Percentiles rank a stretch among this genome's conserved stretches.
These are phyloP conservation scores for Cystofilobasidium macerans DNA, from an alignment of 768 basidiomycete genomes.

Conservation along the genomic window DNA sequence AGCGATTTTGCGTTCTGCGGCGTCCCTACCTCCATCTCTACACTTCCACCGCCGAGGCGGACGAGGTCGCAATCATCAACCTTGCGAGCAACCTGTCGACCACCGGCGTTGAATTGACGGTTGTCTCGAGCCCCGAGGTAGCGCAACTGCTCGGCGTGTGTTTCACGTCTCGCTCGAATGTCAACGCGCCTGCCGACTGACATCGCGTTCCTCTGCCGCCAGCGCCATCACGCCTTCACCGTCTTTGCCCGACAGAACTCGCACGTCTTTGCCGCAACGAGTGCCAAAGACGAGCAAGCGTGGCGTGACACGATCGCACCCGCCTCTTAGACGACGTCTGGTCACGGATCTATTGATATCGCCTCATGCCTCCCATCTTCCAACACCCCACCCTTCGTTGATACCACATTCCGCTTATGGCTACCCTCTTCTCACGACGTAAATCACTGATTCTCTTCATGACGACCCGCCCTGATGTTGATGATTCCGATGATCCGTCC, in stretches of 20 bases:
- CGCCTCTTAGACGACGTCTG: conserved; percentile 36
- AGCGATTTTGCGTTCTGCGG: conserved; percentile 69
- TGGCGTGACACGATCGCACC: conserved; percentile 81
- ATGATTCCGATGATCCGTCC: neutral
- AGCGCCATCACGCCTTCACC: conserved; percentile 81
- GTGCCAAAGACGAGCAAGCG: conserved; percentile 65
- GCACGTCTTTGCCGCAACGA: conserved; percentile 73
- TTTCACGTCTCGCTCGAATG: conserved; percentile 25
- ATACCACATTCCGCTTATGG: too few species aligned
- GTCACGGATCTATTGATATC: too few species aligned
- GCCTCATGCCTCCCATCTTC: too few species aligned
- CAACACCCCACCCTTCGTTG: too few species aligned
- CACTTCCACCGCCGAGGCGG: conserved; percentile 66
- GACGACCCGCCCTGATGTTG: too few species aligned
- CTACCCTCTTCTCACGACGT: too few species aligned
- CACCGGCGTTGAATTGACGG: conserved; percentile 34
- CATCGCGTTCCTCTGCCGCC: conserved; percentile 9
- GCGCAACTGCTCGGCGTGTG: conserved; percentile 75
- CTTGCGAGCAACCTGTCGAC: conserved; percentile 75
- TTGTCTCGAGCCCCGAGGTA: conserved; percentile 56
- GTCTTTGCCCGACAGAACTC: conserved; percentile 87
- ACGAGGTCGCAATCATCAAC: conserved; percentile 66
- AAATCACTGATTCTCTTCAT: too few species aligned
- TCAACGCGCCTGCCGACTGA: neutral
- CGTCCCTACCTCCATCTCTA: conserved; percentile 89